These are phyloP conservation scores for Conoideocrella luteorostrata DNA, from an alignment of 2,329 filamentous ascomycete species.

Conservation along the genomic window DNA sequence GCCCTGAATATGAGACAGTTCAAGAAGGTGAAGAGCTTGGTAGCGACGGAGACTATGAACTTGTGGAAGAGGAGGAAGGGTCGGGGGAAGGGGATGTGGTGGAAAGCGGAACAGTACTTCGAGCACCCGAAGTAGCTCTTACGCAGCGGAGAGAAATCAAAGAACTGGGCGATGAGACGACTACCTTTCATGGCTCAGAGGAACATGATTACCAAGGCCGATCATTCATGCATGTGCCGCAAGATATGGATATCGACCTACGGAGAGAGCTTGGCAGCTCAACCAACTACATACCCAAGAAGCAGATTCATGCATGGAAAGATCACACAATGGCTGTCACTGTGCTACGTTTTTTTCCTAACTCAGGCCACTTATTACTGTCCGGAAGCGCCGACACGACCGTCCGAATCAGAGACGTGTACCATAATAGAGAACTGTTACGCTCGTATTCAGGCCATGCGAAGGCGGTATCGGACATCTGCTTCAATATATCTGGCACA, in stretches of 20 bases:
- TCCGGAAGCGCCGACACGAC: slow-evolving; percentile 87
- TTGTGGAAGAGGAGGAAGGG: slow-evolving; percentile 72
- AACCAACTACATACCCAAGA: slow-evolving; percentile 93
- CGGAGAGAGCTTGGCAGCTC: slow-evolving; percentile 70
- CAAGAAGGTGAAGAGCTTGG: slow-evolving; percentile 68
- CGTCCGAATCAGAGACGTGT: slow-evolving; percentile 91
- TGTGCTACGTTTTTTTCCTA: slow-evolving; percentile 82
- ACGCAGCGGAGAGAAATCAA: slow-evolving; percentile 52
- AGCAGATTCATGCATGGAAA: slow-evolving; percentile 85
- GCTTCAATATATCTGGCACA: slow-evolving; percentile 75
- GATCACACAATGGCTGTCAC: slow-evolving; percentile 79
- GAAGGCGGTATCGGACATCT: slow-evolving; percentile 83
- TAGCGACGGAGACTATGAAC: slow-evolving; percentile 73
- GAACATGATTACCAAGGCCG: slow-evolving; percentile 90
- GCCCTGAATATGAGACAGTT: slow-evolving; percentile 67
- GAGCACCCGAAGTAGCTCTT: slow-evolving; percentile 48
- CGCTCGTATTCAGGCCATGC: slow-evolving; percentile 88
- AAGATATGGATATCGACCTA: slow-evolving; percentile 81
- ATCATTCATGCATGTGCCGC: slow-evolving; percentile 96
- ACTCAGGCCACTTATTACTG: slow-evolving; percentile 79
- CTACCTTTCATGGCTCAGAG: slow-evolving; percentile 75
- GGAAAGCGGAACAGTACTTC: slow-evolving; percentile 55
- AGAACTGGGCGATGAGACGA: slow-evolving; percentile 66
- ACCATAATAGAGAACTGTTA: slow-evolving; percentile 80
- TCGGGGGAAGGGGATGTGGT: slow-evolving; percentile 67